These are phyloP conservation scores for Tympanopsis confertula DNA, from an alignment of 2,329 filamentous ascomycete species.

Conservation along the genomic window DNA sequence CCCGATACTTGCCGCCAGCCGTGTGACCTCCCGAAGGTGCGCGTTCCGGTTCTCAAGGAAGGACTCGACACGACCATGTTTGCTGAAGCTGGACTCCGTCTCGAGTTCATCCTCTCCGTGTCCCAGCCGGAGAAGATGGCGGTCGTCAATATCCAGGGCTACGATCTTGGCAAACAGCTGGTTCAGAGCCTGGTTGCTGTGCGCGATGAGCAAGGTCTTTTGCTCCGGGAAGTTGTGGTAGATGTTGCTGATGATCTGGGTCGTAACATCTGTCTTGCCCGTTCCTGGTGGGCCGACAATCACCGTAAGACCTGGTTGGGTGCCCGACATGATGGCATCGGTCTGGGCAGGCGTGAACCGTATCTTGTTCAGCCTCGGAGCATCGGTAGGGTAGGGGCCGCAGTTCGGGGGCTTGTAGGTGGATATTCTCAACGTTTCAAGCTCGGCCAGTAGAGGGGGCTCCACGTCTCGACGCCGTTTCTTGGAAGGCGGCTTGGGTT, in stretches of 20 bases:
- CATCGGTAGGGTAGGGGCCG: constrained; percentile 79
- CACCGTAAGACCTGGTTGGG: constrained; percentile 84
- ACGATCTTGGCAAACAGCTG: constrained; percentile 97
- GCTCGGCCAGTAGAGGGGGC: constrained; percentile 45
- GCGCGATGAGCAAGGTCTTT: constrained; percentile 81
- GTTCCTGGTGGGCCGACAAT: constrained; percentile 93
- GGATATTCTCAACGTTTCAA: constrained; percentile 67
- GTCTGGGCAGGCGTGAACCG: constrained; percentile 86
- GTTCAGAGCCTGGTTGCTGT: constrained; percentile 95
- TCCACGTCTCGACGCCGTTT: constrained; percentile 77
- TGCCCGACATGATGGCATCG: constrained; percentile 85
- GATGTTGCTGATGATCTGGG: constrained; percentile 96
- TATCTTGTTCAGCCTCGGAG: constrained; percentile 68
- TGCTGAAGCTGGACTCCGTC: constrained; percentile 79
- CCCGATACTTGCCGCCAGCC: constrained; percentile 71
- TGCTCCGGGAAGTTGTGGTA: constrained; percentile 96
- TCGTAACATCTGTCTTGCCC: constrained; percentile 97
- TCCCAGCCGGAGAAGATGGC: constrained; percentile 81
- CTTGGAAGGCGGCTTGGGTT: constrained; percentile 54
- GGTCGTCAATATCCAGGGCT: constrained; percentile 87
- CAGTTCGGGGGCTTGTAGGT: constrained; percentile 83
- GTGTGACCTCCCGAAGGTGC: constrained; percentile 73
- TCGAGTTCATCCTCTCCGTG: constrained; percentile 92
- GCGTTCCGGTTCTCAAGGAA: constrained; percentile 78
- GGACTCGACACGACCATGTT: constrained; percentile 85